Conservation (phyloP, 495 filamentous ascomycete genomes). For the Trichoderma gamsii region DNA sequence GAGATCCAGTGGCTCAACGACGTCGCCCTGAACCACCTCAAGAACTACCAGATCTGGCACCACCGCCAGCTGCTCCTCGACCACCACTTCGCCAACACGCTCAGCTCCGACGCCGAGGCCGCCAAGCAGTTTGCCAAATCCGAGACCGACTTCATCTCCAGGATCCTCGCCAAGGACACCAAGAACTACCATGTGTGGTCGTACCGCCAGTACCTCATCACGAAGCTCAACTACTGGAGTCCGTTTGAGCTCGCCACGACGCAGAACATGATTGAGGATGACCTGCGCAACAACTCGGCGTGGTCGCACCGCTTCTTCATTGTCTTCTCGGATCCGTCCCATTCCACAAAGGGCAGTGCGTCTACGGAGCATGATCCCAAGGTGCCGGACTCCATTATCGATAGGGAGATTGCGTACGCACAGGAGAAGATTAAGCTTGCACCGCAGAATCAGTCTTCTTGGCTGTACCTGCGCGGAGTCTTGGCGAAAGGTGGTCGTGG, state of each 20-base stretch:
- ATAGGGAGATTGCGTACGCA: slow-evolving; percentile 69
- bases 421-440: slow-evolving; percentile 65
- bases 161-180: slow-evolving; percentile 77
- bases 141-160: slow-evolving; percentile 68
- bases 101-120: slow-evolving; percentile 28
- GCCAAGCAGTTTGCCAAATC: slow-evolving; percentile 31
- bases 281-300: slow-evolving; percentile 91
- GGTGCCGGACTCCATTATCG: slow-evolving; percentile 56
- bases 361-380: slow-evolving; percentile 40
- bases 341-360: slow-evolving; percentile 41
- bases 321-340: slow-evolving; percentile 62
- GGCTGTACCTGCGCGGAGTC: slow-evolving; percentile 83
- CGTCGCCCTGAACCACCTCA: slow-evolving; percentile 73
- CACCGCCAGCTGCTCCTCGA: slow-evolving; percentile 83
- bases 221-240: slow-evolving; percentile 63
- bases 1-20: slow-evolving; percentile 83
- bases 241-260: slow-evolving; percentile 59
- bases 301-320: slow-evolving; percentile 96
- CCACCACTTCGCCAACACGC: slow-evolving; percentile 50
- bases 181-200: slow-evolving; percentile 99
- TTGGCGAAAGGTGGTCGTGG: slow-evolving; percentile 56
- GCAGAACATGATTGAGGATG: slow-evolving; percentile 61
- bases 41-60: slow-evolving; percentile 99
- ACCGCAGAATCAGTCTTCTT: slow-evolving; percentile 89
- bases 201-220: slow-evolving; percentile 88